These are phyloP conservation scores for Eudorina sp. DNA, from an alignment of 139 green algal genomes.

Conservation along the genomic window DNA sequence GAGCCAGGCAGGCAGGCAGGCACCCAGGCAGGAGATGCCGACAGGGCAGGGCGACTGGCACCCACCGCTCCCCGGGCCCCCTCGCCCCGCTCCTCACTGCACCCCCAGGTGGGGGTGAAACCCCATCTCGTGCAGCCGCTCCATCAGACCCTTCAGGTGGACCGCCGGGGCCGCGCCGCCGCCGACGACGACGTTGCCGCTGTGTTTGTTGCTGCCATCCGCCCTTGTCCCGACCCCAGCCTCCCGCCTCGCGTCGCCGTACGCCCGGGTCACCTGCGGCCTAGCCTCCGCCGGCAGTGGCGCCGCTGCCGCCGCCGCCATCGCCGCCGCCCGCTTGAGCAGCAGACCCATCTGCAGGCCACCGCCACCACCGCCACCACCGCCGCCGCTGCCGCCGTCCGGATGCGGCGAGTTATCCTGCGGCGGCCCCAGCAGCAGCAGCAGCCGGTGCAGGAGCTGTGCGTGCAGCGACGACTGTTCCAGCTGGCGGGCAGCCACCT, in stretches of 20 bases:
- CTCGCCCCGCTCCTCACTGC: background rate
- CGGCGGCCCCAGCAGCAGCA: background rate
- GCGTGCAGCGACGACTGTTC: background rate
- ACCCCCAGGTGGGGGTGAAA: background rate
- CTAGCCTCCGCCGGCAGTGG: no score
- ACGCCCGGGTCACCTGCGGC: no score
- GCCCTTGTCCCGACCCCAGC: no score
- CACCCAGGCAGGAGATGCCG: no score
- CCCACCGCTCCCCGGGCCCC: no score
- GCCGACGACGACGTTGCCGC: background rate
- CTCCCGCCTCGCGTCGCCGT: no score
- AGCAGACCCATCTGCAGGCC: background rate
- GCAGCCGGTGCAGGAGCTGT: background rate
- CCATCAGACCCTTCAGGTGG: conserved; percentile 6
- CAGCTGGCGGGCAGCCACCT: no score
- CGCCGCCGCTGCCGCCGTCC: background rate
- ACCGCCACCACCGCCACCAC: background rate
- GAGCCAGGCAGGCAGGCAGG: no score
- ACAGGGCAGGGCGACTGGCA: no score
- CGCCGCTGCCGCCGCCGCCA: background rate
- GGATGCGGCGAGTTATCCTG: no score
- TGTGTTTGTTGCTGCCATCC: no score
- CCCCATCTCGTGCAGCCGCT: conserved; percentile 6
- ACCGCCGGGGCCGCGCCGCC: background rate
- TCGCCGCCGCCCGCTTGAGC: background rate